Base-by-base conservation (phyloP, 1,284 basidiomycete genomes). In the Psilocybe mexicana region DNA sequence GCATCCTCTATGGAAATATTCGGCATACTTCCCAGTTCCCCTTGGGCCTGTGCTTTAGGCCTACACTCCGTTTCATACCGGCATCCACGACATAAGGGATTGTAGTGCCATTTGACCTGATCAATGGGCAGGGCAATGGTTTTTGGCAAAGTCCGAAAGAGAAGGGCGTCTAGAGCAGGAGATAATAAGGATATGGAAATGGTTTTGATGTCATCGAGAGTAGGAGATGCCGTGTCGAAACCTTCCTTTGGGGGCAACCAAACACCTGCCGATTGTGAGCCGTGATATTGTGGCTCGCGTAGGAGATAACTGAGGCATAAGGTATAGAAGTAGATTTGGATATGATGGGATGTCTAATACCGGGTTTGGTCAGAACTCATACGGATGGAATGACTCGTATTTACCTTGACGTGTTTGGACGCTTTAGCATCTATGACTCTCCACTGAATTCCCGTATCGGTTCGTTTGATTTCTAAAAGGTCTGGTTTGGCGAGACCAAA, bases 361-460 rank as follows among this genome's bases (percentile, higher is more conserved):
- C 25, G 7, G 46, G n/a, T 5, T 26, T 52, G 11, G 52, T 11
- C 11, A 59, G 44, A 36, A 42, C 8, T 23, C 38, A 12, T 8
- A 43, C 11, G 5, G 8, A 6, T 47, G 42, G 25, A 30, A 28
- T 26, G n/a, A 10, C 54, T 40, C 35, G 38, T 24, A 36, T 54
- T 38, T 50, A 76, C 76, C 74, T 80, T 81, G 35, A 79, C 74
- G 35, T 65, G 58, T 62, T 70, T 71, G 6, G 74, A 80, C 1
- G 75, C 74, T 66, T 84, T 79, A 14, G 82, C 82, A 68, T 76
- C 82, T 50, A 84, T 77, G 36, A 85, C 78, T 64, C 77, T 80
- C 77, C 81, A 83, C 5, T 73, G 62, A 6, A 77, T 71, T 2
- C 75, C 75, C 38, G 74, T 70, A 61, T 69, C 51, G 57, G 71